A percentile compares a stretch with the other conserved stretches of the same genome.
Conservation (phyloP, 352 stramenopile species). For the Thraustochytrium sp. region DNA sequence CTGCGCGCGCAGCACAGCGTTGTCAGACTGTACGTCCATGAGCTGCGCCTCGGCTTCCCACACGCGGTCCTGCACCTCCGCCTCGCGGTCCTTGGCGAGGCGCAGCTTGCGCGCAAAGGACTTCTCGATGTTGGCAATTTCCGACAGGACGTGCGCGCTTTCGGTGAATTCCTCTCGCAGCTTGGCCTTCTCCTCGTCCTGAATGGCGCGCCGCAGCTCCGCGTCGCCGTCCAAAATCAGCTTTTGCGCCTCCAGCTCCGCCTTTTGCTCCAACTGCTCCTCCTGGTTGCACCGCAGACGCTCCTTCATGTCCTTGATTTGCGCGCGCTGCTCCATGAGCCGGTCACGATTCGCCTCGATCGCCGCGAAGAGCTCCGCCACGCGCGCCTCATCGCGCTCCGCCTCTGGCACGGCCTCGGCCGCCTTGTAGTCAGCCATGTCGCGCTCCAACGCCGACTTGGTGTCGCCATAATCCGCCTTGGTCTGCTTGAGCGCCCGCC, state of each 20-base stretch:
- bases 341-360: slow-evolving; percentile 56
- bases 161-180: slow-evolving; percentile 7
- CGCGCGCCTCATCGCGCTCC: slow-evolving; percentile 43
- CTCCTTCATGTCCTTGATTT: slow-evolving; percentile 56
- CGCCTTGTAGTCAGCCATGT: slow-evolving; percentile 71
- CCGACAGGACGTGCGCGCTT: neutral
- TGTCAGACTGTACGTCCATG: slow-evolving; percentile 6
- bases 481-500: slow-evolving; percentile 63
- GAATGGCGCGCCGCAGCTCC: slow-evolving; percentile 53
- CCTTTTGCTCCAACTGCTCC: slow-evolving; percentile 50
- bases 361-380: slow-evolving; percentile 50
- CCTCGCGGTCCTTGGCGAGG: neutral
- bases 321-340: slow-evolving; percentile 63
- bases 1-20: neutral
- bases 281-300: slow-evolving; percentile 49
- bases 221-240: slow-evolving; percentile 57
- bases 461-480: slow-evolving; percentile 68
- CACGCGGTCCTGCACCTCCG: neutral
- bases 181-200: slow-evolving; percentile 52
- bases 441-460: slow-evolving; percentile 64
- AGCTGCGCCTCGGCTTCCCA: neutral
- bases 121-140: neutral
- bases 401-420: slow-evolving; percentile 48
- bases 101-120: neutral
- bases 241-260: slow-evolving; percentile 54